phyloP scores from a whole-genome alignment of 306 rosid genomes.

The Myrica gale region DNA sequence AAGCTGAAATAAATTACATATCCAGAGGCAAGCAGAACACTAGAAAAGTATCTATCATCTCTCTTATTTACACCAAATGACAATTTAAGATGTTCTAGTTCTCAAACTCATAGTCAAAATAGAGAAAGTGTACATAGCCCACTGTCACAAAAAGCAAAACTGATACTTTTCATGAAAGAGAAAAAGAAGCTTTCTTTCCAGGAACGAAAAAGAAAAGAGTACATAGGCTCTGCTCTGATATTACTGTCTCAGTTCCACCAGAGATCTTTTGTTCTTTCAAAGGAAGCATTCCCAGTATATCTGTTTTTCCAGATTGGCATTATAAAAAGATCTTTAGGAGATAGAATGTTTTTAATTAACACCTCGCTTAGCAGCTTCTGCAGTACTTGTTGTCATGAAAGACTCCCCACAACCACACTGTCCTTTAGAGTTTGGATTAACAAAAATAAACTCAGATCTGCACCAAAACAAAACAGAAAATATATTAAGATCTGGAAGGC shows the following conservation, averaged over 20 bases:
- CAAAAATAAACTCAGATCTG: conserved; percentile 87
- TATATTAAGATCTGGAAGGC: not conserved
- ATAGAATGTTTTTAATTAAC: conserved; percentile 25
- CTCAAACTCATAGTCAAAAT: not conserved
- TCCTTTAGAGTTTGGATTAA: conserved; percentile 94
- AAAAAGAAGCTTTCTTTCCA: too few relatives aligned
- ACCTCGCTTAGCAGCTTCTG: conserved; percentile 51
- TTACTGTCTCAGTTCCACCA: not conserved
- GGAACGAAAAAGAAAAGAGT: too few relatives aligned
- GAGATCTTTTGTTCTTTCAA: not conserved
- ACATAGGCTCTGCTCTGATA: not conserved
- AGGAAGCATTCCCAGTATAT: not conserved
- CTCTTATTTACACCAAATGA: not conserved
- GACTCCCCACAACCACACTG: conserved; percentile 98
- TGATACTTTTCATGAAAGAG: too few relatives aligned
- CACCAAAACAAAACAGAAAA: not conserved
- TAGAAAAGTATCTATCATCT: not conserved
- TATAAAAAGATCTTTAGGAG: not conserved
- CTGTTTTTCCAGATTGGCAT: not conserved
- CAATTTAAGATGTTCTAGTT: not conserved
- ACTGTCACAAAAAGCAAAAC: too few relatives aligned
- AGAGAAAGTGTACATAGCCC: not conserved
- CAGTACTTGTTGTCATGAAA: conserved; percentile 62
- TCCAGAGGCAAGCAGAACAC: not conserved
- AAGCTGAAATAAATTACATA: not conserved